Evolutionary conservation across 1,284 basidiomycete species (phyloP), one percentile per base, ranked within the genome.

Genomic region (Boletellus sp.): DNA sequence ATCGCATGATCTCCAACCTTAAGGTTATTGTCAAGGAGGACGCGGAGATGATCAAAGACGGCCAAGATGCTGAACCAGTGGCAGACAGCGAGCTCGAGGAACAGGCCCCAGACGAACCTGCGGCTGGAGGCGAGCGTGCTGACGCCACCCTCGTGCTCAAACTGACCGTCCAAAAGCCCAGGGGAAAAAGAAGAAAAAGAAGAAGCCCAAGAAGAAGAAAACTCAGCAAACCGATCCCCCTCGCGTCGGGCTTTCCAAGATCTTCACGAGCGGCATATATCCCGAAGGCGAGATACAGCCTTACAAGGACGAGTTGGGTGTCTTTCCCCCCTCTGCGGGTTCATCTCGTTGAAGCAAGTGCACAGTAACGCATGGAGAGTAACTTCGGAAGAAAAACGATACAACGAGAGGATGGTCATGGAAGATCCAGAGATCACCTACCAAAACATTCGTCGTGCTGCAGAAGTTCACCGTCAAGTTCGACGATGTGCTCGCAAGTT

Each of bases 381-480:
- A 19, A 93, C 94, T 1, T 93, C 89, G 1, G 93, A 93, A 60
- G 97, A 99, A 74, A 91, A 86, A 66, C 84, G 89, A 40, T 86
- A 94, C 64, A 72, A 83, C 40, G 97, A 99, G 69, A 82, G 83
- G 50, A 71, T 87, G 60, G 80, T 77, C 5, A 82, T 85, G 66
- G 87, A 89, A 62, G 90, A 95, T 67, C 87, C 90, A 6, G 83
- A 88, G 58, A 75, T 76, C 43, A 94, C 85, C 0, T 99, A 99
- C 73, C 83, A 91, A 61, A 83, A 84, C 65, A 95, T 98, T 65
- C 86, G 97, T 45, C 82, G 88, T 53, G 97, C 88, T 30, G 92
- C 91, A 22, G 96, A 99, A 73, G 94, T 94, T n/a, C 97, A 99
- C 70, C 82, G 95, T 43, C 91, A 93, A 71, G 96, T 97, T 53